Base-by-base conservation (phyloP, 805 yeast genomes). In the Torulaspora maleeae region DNA sequence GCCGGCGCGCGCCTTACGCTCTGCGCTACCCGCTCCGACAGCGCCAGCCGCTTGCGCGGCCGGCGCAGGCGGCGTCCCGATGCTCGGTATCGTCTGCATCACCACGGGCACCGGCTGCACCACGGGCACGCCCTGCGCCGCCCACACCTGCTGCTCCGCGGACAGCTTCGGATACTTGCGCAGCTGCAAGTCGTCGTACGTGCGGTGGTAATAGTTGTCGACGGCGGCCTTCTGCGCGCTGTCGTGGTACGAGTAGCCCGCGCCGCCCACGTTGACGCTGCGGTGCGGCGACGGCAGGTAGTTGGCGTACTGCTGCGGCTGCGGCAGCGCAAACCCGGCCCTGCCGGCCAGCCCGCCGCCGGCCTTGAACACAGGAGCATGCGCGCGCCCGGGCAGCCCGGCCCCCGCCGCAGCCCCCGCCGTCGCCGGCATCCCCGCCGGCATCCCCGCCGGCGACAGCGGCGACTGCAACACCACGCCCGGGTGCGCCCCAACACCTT, bases 181-280 rank as follows among this genome's bases (percentile, higher is more conserved):
- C 13, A 25, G 22, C 36, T 41, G 45, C 20, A 30, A 16, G 19
- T 38, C 43, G 27, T 46, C 47, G 36, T 17, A 28, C 11, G 41
- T 42, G 13, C 40, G 40, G 22, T 46, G 44, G 33, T 46, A 46
- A 17, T 37, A 34, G 37, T 33, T 39, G 20, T 45, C 42, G 22
- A 44, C 47, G 9, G 49, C 48, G 3, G 51, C 50, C 19, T 48
- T 48, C 33, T 47, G 47, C 15, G 51, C 48, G 19, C 48, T 40
- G 40, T 47, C 48, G 17, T 44, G 45, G 27, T 38, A 43, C 30
- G 43, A 41, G 38, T 37, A 50, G 4, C 42, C 36, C 11, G 17
- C 16, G 11, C 33, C 15, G 17, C 27, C 35, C n/a, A 36, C n/a
- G 30, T 27, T 16, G 19, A 44, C 7, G 28, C 25, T 30, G n/a